phyloP scores from a whole-genome alignment of 768 basidiomycete genomes.

The Leccinum rimulosum region DNA sequence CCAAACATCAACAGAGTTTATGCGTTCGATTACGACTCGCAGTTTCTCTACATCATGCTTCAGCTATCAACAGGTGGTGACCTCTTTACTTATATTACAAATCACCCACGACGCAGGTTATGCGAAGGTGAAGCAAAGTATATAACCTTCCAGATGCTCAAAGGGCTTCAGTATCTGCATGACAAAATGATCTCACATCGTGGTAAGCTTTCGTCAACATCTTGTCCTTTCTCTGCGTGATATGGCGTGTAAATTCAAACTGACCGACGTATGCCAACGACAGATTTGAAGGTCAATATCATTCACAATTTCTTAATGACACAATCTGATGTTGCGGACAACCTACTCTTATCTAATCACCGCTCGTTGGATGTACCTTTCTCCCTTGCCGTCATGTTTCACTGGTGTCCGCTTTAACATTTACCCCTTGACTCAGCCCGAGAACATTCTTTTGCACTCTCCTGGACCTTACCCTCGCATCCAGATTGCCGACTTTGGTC shows the following conservation, averaged over 20 bases:
- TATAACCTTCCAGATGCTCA: conserved; percentile 76
- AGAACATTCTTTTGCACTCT: conserved; percentile 74
- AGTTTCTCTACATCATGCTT: conserved; percentile 79
- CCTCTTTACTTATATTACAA: conserved; percentile 81
- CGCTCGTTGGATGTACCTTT: neutral
- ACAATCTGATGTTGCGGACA: neutral
- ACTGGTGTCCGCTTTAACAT: neutral
- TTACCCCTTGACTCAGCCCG: conserved; percentile 48
- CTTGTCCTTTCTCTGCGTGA: neutral
- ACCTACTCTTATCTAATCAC: neutral
- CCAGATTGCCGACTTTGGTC: conserved; percentile 83
- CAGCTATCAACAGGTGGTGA: conserved; percentile 86
- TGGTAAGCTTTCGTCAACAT: conserved; percentile 42
- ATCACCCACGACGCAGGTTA: conserved; percentile 52
- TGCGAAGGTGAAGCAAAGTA: conserved; percentile 84
- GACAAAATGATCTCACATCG: conserved; percentile 73
- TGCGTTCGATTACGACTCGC: conserved; percentile 60
- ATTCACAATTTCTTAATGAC: neutral
- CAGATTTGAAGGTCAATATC: conserved; percentile 61
- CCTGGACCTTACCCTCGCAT: conserved; percentile 87
- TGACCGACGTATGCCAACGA: conserved; percentile 1
- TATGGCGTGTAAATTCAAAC: neutral
- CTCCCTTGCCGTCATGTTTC: neutral
- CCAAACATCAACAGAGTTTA: conserved; percentile 81
- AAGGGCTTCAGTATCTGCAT: conserved; percentile 70